Conservation (phyloP, 2,329 filamentous ascomycete species). For the Penicillium psychrosexuale region DNA sequence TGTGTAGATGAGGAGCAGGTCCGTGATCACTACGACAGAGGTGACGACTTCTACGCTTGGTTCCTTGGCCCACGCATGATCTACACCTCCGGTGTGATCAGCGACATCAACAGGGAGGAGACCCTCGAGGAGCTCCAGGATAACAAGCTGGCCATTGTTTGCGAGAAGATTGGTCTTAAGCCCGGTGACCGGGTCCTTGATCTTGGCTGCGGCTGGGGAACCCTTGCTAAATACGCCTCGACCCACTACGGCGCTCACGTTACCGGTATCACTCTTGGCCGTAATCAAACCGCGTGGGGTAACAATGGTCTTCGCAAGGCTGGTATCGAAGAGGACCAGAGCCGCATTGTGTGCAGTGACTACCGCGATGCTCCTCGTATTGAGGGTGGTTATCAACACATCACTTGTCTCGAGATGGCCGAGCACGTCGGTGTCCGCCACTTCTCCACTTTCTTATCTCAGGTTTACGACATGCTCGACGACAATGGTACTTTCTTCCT, state of each 20-base stretch:
- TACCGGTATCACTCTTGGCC: conserved; percentile 88
- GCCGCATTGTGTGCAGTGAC: conserved; percentile 90
- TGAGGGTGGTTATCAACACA: conserved; percentile 81
- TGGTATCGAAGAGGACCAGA: conserved; percentile 82
- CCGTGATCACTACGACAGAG: conserved; percentile 94
- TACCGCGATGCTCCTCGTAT: conserved; percentile 90
- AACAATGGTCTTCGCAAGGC: conserved; percentile 82
- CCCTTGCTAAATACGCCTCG: conserved; percentile 86
- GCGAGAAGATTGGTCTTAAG: conserved; percentile 88
- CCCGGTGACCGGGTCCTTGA: conserved; percentile 81
- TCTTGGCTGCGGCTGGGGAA: conserved; percentile 98
- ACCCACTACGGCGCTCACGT: conserved; percentile 84
- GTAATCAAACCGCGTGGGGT: conserved; percentile 96
- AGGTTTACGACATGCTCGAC: conserved; percentile 92
- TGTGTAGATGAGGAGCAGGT: conserved; percentile 88
- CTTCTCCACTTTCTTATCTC: conserved; percentile 73
- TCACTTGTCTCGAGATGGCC: conserved; percentile 96
- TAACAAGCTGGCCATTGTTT: conserved; percentile 93
- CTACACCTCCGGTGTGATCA: conserved; percentile 93
- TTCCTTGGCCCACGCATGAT: conserved; percentile 98
- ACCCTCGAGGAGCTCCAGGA: conserved; percentile 92
- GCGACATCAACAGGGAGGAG: conserved; percentile 82
- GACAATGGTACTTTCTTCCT: conserved; percentile 96
- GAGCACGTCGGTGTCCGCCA: conserved; percentile 97
- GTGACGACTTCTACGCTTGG: conserved; percentile 98